Conservation (phyloP, 2,329 filamentous ascomycete genomes). For the Aspergillus ochraceoroseus region DNA sequence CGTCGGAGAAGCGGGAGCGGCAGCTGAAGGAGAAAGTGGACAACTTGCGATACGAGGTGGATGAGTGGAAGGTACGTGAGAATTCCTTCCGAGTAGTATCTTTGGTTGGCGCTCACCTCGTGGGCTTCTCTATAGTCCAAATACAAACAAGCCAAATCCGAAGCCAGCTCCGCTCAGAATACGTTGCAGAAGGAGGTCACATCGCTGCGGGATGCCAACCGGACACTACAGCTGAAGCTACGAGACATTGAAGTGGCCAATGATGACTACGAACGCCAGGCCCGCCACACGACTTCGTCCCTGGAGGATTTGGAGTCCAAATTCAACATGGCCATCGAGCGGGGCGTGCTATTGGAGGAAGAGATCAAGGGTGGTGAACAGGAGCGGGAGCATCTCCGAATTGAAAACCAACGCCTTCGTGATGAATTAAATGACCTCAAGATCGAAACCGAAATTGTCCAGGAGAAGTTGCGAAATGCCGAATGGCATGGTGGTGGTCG, state of each 20-base stretch:
- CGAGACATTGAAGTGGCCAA: conserved; percentile 97
- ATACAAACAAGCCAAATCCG: conserved; percentile 89
- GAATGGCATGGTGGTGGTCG: conserved; percentile 49
- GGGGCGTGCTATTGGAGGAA: conserved; percentile 88
- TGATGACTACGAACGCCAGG: conserved; percentile 96
- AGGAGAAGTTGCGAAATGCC: conserved; percentile 82
- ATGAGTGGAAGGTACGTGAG: conserved; percentile 88
- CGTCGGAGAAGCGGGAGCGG: conserved; percentile 88
- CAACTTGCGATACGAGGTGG: conserved; percentile 76
- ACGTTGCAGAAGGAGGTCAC: conserved; percentile 94
- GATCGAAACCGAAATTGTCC: conserved; percentile 89
- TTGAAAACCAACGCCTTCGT: conserved; percentile 81
- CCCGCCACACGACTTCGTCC: conserved; percentile 89
- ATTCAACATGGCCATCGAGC: conserved; percentile 90
- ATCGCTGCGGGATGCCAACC: conserved; percentile 74
- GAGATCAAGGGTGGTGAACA: conserved; percentile 88
- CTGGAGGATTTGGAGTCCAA: conserved; percentile 96
- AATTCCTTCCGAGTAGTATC: not conserved
- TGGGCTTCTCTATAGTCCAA: conserved; percentile 60
- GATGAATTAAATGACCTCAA: conserved; percentile 90
- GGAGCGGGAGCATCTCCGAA: conserved; percentile 81
- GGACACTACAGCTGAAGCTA: conserved; percentile 73
- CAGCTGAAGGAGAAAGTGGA: conserved; percentile 83
- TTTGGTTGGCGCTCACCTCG: conserved; percentile 3
- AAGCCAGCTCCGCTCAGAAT: conserved; percentile 79